Evolutionary conservation across 2,329 filamentous ascomycete species (phyloP).

Genomic region (Stagonosporopsis chrysanthemi): DNA sequence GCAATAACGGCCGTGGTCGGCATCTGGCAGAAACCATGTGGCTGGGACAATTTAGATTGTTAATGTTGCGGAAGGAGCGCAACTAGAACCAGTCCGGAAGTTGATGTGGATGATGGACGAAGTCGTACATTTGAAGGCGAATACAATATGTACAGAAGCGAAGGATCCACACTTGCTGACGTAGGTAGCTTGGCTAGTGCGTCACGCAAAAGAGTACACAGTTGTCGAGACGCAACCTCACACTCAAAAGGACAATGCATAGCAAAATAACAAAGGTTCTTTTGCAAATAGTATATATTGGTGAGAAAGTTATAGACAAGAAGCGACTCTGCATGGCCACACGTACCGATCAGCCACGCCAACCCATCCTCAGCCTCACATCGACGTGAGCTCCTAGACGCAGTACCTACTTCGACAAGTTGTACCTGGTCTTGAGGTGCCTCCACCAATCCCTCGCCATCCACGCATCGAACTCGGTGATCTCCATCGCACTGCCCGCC

Average conservation of each 20-base stretch:
- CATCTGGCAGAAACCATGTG: background rate
- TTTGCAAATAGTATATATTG: background rate
- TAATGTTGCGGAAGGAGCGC: background rate
- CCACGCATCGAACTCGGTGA: slow-evolving; percentile 61
- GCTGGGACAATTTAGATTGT: background rate
- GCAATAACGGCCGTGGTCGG: background rate
- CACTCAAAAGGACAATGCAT: no score
- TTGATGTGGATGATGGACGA: slow-evolving; percentile 2
- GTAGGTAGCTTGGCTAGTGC: background rate
- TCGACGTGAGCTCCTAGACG: background rate
- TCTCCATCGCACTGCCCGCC: slow-evolving; percentile 52
- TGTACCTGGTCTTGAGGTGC: slow-evolving; percentile 39
- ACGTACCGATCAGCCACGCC: background rate
- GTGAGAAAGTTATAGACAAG: slow-evolving; percentile 1
- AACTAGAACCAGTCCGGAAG: background rate
- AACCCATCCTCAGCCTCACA: background rate
- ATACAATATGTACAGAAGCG: background rate
- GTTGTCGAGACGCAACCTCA: background rate
- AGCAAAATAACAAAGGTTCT: no score
- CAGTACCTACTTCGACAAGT: slow-evolving; percentile 17
- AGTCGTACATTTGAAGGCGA: background rate
- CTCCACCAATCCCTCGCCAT: slow-evolving; percentile 60
- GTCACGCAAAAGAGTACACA: no score
- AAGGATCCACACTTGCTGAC: background rate
- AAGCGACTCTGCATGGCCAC: background rate